A percentile compares a stretch with the other conserved stretches of the same genome.
Evolutionary conservation across 2,329 filamentous ascomycete genomes (phyloP).

Genomic region (Aspergillus floridensis): DNA sequence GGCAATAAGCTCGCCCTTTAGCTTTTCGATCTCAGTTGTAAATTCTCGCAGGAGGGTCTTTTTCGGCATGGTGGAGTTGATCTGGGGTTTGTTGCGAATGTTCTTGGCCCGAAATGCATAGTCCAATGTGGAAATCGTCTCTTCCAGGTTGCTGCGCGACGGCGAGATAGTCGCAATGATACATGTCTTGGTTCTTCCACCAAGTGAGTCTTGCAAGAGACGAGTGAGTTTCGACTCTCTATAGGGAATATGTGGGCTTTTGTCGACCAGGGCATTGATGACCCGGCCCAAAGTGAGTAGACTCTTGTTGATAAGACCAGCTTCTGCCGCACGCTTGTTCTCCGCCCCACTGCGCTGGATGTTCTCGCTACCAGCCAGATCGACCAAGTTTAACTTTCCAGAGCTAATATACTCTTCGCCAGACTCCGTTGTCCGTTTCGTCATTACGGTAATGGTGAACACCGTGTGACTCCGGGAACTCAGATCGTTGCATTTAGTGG

Average conservation of each 20-base stretch:
- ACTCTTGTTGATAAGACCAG: conserved; percentile 97
- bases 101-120: conserved; percentile 98
- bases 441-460: conserved; percentile 90
- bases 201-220: conserved; percentile 91
- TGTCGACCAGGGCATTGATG: conserved; percentile 95
- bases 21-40: conserved; percentile 85
- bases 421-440: conserved; percentile 75
- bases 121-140: conserved; percentile 96
- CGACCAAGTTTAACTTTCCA: conserved; percentile 93
- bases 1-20: conserved; percentile 90
- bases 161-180: conserved; percentile 97
- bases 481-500: conserved; percentile 98
- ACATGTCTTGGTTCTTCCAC: conserved; percentile 93
- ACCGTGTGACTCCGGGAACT: conserved; percentile 96
- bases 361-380: conserved; percentile 95
- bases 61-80: conserved; percentile 90
- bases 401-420: conserved; percentile 88
- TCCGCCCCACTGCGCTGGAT: conserved; percentile 95
- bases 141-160: conserved; percentile 90
- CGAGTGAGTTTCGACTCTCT: conserved; percentile 95
- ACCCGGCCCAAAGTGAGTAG: conserved; percentile 90
- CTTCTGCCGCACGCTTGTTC: conserved; percentile 94
- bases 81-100: conserved; percentile 94
- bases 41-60: conserved; percentile 89
- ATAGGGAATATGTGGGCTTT: conserved; percentile 82